phyloP scores from a whole-genome alignment of 2,329 filamentous ascomycete species.

The Venturia pyrina region DNA sequence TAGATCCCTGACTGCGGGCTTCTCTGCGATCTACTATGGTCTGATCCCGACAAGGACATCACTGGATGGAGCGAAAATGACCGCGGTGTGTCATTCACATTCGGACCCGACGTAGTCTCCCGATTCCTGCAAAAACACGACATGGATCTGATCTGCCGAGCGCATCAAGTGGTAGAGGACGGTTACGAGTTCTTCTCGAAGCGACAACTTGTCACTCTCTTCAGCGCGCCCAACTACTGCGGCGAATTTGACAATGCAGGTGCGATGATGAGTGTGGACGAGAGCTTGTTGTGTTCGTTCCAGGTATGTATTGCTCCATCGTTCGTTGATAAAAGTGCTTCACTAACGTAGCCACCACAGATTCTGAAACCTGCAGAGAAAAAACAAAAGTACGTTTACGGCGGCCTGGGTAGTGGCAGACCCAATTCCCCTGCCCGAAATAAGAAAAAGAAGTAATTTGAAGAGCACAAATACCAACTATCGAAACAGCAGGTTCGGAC shows the following conservation, averaged over 20 bases:
- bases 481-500: constrained; percentile 20
- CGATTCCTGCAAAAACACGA: constrained; percentile 98
- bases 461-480: constrained; percentile 44
- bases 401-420: constrained; percentile 59
- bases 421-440: constrained; percentile 60
- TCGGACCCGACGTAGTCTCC: constrained; percentile 93
- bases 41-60: constrained; percentile 97
- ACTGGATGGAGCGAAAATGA: constrained; percentile 99
- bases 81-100: constrained; percentile 96
- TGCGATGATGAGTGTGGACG: constrained; percentile 99
- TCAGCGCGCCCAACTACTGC: constrained; percentile 98
- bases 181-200: constrained; percentile 99
- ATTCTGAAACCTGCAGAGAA: constrained; percentile 99
- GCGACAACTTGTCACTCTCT: constrained; percentile 90
- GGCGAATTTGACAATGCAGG: constrained; percentile 99
- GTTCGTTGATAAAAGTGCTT: background rate
- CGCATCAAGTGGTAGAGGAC: constrained; percentile 97
- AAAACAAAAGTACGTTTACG: constrained; percentile 99
- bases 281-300: constrained; percentile 97
- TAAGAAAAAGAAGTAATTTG: constrained; percentile 15
- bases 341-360: constrained; percentile 33
- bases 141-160: constrained; percentile 98
- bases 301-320: constrained; percentile 50
- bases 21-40: constrained; percentile 96
- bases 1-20: constrained; percentile 97